phyloP scores from a whole-genome alignment of 768 basidiomycete genomes.

The Zangia roseola region DNA sequence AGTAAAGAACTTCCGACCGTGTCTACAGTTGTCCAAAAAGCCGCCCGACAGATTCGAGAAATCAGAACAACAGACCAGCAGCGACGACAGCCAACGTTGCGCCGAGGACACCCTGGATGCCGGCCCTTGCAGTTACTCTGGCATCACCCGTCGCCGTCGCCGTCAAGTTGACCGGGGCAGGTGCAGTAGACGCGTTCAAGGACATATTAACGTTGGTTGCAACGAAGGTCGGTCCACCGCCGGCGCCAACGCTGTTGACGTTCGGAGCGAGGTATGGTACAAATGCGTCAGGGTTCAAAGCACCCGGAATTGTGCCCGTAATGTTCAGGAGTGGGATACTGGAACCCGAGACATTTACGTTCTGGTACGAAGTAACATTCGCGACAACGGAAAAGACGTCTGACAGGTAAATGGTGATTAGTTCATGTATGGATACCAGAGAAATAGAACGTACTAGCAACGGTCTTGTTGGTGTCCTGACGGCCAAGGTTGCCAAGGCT shows the following conservation, averaged over 20 bases:
- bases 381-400: conserved; percentile 58
- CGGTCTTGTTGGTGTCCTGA: conserved; percentile 49
- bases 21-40: too few species aligned
- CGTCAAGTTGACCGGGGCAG: conserved; percentile 43
- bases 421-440: not conserved
- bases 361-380: conserved; percentile 41
- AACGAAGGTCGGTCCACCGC: conserved; percentile 42
- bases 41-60: too few species aligned
- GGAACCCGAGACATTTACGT: conserved; percentile 32
- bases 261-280: conserved; percentile 48
- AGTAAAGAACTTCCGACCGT: too few species aligned
- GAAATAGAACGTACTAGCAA: conserved; percentile 13
- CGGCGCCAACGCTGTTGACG: conserved; percentile 37
- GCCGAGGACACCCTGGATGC: conserved; percentile 10
- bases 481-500: conserved; percentile 58
- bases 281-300: conserved; percentile 40
- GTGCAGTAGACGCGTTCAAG: conserved; percentile 34
- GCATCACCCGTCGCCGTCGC: conserved; percentile 8
- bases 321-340: conserved; percentile 39
- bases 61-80: conserved; percentile 11
- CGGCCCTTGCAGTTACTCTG: not conserved
- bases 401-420: conserved; percentile 4
- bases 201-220: conserved; percentile 32
- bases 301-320: conserved; percentile 42
- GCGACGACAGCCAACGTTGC: conserved; percentile 1